Base-by-base conservation (phyloP, 148 eudicot species). In the Bassia scoparia region DNA sequence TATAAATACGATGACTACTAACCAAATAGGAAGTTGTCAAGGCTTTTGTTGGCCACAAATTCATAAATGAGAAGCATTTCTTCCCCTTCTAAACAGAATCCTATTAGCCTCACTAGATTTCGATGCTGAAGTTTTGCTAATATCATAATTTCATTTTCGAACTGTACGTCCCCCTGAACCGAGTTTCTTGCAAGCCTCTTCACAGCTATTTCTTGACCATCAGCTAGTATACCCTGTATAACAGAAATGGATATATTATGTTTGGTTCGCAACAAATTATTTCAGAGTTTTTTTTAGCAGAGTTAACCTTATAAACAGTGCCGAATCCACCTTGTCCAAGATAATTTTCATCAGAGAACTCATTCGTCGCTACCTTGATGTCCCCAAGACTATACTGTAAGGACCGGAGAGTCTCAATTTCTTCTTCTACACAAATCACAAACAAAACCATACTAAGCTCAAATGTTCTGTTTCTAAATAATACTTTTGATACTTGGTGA, bases 321-420 rank as follows among this genome's bases (percentile, higher is more conserved):
- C 92, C 89, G 63, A 88, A 88, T 73, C 92, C 89, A 49, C 89
- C 92, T 71, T 82, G 74, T 9, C 92, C 92, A 1, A 64, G 48
- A 11, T 64, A 18, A 24, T 64, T 64, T 7, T 64, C 49, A 23
- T 81, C 81, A 0, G 85, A 79, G 67, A 88, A 88, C 53, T 84
- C 61, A 24, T 76, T 26, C 38, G 92, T 88, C 21, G 92, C 89
- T 4, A 20, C 67, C 64, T 79, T 79, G 8, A 79, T 41, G 1
- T 20, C 37, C 21, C 64, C 70, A 10, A 74, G 50, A 73, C 64
- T 73, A 50, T 58, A 79, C 24, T 79, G 64, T 7, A 79, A 44
- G n/a, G 81, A 79, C 50, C 69, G 74, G 12, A 79, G 74, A 24
- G 68, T 68, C n/a, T 79, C 74, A 1, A 68, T 79, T 29, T 79